Evolutionary conservation across 768 basidiomycete species (phyloP).

Genomic region (Pulveroboletus sp.): DNA sequence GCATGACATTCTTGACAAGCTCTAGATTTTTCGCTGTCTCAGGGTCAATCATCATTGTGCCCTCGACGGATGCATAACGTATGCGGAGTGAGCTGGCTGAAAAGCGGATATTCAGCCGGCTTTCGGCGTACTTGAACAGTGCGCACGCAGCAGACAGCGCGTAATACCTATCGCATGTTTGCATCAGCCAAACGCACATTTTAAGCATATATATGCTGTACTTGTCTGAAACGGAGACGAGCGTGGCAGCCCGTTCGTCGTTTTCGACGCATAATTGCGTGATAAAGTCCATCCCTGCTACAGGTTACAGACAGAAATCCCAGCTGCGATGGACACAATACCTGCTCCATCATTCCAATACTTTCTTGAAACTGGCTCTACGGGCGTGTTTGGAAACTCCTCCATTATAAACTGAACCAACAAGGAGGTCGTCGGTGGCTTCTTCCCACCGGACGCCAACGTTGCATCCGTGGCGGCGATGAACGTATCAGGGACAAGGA

Average conservation of each 20-base stretch:
- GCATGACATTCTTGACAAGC: conserved; percentile 72
- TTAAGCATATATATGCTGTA: conserved; percentile 39
- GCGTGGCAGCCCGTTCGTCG: conserved; percentile 75
- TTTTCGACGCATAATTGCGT: conserved; percentile 76
- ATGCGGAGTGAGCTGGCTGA: conserved; percentile 69
- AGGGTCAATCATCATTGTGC: conserved; percentile 92
- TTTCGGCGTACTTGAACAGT: conserved; percentile 82
- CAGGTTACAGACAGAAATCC: neutral
- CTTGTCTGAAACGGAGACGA: conserved; percentile 82
- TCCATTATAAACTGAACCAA: conserved; percentile 72
- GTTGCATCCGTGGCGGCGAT: conserved; percentile 55
- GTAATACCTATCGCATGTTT: conserved; percentile 61
- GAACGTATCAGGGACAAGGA: conserved; percentile 84
- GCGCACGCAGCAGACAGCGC: conserved; percentile 84
- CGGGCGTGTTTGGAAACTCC: conserved; percentile 63
- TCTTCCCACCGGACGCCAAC: conserved; percentile 42
- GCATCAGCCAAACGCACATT: conserved; percentile 5
- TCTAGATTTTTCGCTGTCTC: conserved; percentile 90
- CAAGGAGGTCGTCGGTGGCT: conserved; percentile 49
- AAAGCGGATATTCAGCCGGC: conserved; percentile 67
- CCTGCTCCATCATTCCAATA: conserved; percentile 88
- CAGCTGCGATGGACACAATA: conserved; percentile 25
- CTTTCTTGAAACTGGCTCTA: conserved; percentile 72
- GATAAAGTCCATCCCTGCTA: conserved; percentile 72
- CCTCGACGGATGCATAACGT: conserved; percentile 75